phyloP scores from a whole-genome alignment of 2,329 filamentous ascomycete species.

The Pseudocercospora vitis region DNA sequence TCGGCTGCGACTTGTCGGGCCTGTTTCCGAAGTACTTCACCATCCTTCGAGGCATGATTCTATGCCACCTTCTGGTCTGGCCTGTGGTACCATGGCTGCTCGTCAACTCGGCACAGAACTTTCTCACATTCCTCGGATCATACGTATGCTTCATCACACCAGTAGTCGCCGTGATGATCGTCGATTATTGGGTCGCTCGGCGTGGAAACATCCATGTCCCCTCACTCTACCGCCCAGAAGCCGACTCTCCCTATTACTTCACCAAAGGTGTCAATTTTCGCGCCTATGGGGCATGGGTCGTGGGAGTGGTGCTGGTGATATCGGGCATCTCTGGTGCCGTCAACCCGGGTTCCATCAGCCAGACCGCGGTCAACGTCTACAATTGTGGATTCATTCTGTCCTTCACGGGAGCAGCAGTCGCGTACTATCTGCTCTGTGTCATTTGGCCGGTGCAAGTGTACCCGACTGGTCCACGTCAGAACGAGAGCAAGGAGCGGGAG shows the following conservation, averaged over 20 bases:
- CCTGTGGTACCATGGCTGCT: slow-evolving; percentile 47
- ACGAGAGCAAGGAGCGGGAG: slow-evolving; percentile 24
- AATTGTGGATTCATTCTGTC: slow-evolving; percentile 28
- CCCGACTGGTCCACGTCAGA: slow-evolving; percentile 17
- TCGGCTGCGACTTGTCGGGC: slow-evolving; percentile 45
- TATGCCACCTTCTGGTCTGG: slow-evolving; percentile 42
- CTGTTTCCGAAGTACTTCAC: slow-evolving; percentile 47
- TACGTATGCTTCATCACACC: slow-evolving; percentile 48
- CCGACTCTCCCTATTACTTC: slow-evolving; percentile 26
- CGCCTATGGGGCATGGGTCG: slow-evolving; percentile 25
- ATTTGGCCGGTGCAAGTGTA: slow-evolving; percentile 27
- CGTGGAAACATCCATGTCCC: slow-evolving; percentile 47
- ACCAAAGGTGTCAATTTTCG: slow-evolving; percentile 25
- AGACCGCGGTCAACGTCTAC: slow-evolving; percentile 27
- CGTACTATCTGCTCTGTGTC: slow-evolving; percentile 21
- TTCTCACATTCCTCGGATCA: slow-evolving; percentile 46
- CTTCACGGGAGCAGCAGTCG: slow-evolving; percentile 19
- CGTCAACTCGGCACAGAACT: slow-evolving; percentile 42
- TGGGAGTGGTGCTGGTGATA: slow-evolving; percentile 27
- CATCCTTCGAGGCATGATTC: slow-evolving; percentile 46
- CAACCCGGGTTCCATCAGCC: slow-evolving; percentile 21
- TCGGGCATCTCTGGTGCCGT: slow-evolving; percentile 25
- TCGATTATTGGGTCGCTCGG: slow-evolving; percentile 43
- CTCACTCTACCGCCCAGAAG: slow-evolving; percentile 37
- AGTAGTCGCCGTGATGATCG: slow-evolving; percentile 41